phyloP scores from a whole-genome alignment of 2,329 filamentous ascomycete genomes.

The Curvularia spicifera region DNA sequence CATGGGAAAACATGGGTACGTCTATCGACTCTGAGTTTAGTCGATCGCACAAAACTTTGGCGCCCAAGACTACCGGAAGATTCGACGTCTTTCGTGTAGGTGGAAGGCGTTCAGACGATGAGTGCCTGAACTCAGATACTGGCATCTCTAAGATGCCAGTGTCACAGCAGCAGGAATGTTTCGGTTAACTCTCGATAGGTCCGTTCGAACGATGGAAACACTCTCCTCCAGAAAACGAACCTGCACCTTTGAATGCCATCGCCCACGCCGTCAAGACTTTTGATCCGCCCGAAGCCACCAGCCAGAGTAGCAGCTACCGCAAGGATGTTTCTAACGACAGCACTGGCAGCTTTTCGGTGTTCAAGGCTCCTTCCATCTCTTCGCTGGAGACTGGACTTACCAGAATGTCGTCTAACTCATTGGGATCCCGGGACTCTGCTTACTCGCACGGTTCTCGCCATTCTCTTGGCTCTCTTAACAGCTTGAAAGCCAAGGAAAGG shows the following conservation, averaged over 20 bases:
- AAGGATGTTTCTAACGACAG: conserved; percentile 59
- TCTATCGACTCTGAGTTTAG: conserved; percentile 26
- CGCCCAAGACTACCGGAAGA: conserved; percentile 24
- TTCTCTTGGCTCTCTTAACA: conserved; percentile 64
- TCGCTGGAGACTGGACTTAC: conserved; percentile 60
- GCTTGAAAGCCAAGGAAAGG: conserved; percentile 61
- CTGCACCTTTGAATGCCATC: conserved; percentile 69
- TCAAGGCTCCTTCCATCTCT: conserved; percentile 60
- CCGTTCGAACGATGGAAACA: conserved; percentile 73
- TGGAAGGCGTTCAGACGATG: conserved; percentile 8
- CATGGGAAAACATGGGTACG: conserved; percentile 55
- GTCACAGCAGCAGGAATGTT: conserved; percentile 31
- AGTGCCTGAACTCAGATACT: conserved; percentile 3
- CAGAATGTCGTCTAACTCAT: conserved; percentile 60
- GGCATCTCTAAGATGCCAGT: conserved; percentile 15
- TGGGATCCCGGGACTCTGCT: conserved; percentile 62
- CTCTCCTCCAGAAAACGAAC: conserved; percentile 73
- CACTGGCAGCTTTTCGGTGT: conserved; percentile 57
- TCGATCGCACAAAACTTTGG: conserved; percentile 26
- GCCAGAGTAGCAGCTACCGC: conserved; percentile 50
- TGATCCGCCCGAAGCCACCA: conserved; percentile 40
- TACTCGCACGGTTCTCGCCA: conserved; percentile 64
- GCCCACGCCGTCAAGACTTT: conserved; percentile 62
- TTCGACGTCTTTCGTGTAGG: conserved; percentile 34
- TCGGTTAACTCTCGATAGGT: conserved; percentile 59